Conservation (phyloP, 148 eudicot species). For the Nyssa sinensis region DNA sequence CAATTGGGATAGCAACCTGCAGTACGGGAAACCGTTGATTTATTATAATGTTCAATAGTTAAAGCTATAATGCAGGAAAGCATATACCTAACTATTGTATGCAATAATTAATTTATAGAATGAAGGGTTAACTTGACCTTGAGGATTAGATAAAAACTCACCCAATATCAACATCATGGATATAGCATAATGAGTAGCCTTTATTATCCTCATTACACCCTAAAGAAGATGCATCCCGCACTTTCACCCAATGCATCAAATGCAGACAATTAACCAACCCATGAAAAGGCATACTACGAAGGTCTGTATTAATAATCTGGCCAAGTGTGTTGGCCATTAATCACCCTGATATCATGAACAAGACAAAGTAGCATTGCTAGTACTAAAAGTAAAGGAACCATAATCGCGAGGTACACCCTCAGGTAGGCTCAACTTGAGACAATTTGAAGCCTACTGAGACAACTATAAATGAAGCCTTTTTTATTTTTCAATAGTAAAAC, state of each 20-base stretch:
- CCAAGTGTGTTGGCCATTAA: neutral
- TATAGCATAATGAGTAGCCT: too few species aligned
- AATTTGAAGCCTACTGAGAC: too few species aligned
- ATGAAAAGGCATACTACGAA: neutral
- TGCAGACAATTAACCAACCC: neutral
- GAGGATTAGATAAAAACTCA: neutral
- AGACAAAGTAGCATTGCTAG: neutral
- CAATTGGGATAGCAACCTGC: constrained; percentile 96
- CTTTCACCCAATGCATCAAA: neutral
- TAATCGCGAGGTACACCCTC: neutral
- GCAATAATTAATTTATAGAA: neutral
- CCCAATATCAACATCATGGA: neutral
- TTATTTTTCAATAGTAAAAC: too few species aligned
- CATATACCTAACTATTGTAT: neutral
- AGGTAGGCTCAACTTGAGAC: too few species aligned
- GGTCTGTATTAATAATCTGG: neutral
- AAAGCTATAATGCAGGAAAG: neutral
- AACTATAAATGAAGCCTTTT: too few species aligned
- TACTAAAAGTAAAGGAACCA: neutral
- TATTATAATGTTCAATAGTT: neutral
- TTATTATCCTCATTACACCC: neutral
- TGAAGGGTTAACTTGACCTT: neutral
- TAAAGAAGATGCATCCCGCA: neutral
- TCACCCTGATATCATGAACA: neutral
- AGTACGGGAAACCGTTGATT: neutral